Evolutionary conservation across 768 basidiomycete species (phyloP), one percentile per base, ranked within the genome.

Genomic region (Gloeostereum incarnatum): DNA sequence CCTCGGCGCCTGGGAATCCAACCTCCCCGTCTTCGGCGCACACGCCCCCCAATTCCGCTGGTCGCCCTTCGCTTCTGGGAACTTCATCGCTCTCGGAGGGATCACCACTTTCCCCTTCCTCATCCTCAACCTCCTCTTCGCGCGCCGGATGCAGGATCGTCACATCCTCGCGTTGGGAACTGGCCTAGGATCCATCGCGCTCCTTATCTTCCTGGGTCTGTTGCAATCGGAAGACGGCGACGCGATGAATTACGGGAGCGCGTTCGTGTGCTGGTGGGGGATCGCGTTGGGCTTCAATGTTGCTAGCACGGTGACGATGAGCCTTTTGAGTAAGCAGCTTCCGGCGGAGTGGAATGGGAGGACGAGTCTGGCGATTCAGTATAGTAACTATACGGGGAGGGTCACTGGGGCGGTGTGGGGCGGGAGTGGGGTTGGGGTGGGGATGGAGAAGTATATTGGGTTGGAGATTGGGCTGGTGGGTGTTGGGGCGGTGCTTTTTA

Each of bases 251-350:
- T 78, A 73, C 42, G 68, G 62, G 5, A 65, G 64, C 11, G 47
- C 80, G 31, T 64, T 63, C 38, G 50, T 67, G 5, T 68, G 64
- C 42, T 72, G 77, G 76, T 70, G 70, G 59, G 62, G 71, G 27
- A 61, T 82, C 17, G 80, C 82, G 18, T 63, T 82, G 4, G 81
- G 82, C 1, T 84, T 83, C 63, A 83, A 83, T 54, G 60, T 83
- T 8, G 71, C 77, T n/a, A 78, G 70, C 45, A 82, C 78, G 2
- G 73, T 76, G 40, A 82, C 81, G 22, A 59, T 82, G 43, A 77
- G 75, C 41, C 52, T 81, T 39, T 56, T 84, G 19, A 77, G 74
- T 44, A 84, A 85, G 55, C 80, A 80, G 53, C 63, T 83, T 21
- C 80, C 81, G 1, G 62, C 66, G 5, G 55, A 59, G 41, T 82